Evolutionary conservation across 352 stramenopile species (phyloP).

Genomic region (Globisporangium paddicum): DNA sequence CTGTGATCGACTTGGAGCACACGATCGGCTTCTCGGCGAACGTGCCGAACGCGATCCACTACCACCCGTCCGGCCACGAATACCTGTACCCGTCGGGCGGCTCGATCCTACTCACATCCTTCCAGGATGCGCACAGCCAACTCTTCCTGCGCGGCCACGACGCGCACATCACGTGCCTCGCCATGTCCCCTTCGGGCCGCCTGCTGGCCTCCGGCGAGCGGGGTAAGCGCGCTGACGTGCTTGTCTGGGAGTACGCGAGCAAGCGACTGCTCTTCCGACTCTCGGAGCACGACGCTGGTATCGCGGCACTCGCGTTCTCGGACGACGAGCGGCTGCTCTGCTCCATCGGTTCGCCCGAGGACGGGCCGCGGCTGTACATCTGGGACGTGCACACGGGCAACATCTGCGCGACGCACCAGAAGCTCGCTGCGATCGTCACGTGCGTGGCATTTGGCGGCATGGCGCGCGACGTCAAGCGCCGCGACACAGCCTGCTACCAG

Average conservation of each 20-base stretch:
- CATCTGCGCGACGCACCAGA: conserved; percentile 83
- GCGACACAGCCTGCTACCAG: conserved; percentile 85
- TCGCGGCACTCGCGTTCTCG: conserved; percentile 85
- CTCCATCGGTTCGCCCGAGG: conserved; percentile 67
- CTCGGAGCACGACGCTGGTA: conserved; percentile 89
- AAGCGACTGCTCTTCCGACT: conserved; percentile 76
- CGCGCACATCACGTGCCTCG: conserved; percentile 73
- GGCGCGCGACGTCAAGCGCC: conserved; percentile 87
- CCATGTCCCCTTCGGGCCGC: conserved; percentile 66
- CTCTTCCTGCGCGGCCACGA: conserved; percentile 85
- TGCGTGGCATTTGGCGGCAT: conserved; percentile 81
- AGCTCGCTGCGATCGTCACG: conserved; percentile 52
- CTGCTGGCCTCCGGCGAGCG: conserved; percentile 85
- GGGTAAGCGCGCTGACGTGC: conserved; percentile 75
- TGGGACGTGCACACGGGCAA: conserved; percentile 89
- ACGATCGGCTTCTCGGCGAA: conserved; percentile 86
- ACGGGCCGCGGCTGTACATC: conserved; percentile 78
- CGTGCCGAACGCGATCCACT: conserved; percentile 80
- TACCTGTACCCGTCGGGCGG: conserved; percentile 88
- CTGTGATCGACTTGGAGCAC: conserved; percentile 87
- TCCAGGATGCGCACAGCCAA: conserved; percentile 78
- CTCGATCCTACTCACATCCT: conserved; percentile 74
- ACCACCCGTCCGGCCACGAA: conserved; percentile 72
- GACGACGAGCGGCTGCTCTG: conserved; percentile 89
- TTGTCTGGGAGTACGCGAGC: conserved; percentile 87